Base-by-base conservation (phyloP, 176 grass and related monocot species). In the Cenchrus fungigraminus region DNA sequence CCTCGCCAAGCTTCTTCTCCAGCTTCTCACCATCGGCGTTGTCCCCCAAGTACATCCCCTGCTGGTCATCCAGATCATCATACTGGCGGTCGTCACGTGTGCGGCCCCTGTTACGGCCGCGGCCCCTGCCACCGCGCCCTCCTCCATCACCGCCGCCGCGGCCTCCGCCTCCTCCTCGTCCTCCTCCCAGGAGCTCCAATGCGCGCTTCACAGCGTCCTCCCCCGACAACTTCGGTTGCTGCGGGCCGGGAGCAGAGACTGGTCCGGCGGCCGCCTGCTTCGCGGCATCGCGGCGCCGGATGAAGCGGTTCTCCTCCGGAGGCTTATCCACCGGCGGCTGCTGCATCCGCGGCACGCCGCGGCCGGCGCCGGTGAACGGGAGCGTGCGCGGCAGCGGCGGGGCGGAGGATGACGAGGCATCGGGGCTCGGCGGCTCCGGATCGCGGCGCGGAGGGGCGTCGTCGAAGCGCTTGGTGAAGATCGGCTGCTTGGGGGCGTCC, bases 161-260 rank as follows among this genome's bases (percentile, higher is more conserved):
- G 46, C 69, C 4, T 37, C 86, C 92, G 2, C 85, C 89, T 8
- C 9, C 59, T 9, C 59, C 14, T 12, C 63, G 81, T 6, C 86
- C 95, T 1, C 83, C 89, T 25, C 87, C 84, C 43, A 98, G 85
- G 2, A 95, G 73, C 81, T 92, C 96, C 77, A 91, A 31, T 9
- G 96, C 91, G 22, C 79, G 88, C 75, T 73, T 94, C 63, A 87
- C 83, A 13, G 89, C 91, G 12, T 95, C 97, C 88, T 94, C 74
- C 0, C 64, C 20, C 17, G 71, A 78, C 29, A 95, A 9, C 79
- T 66, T 92, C 9, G 84, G 58, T 68, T 76, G 65, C 9, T 68
- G 29, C 17, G 17, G 65, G 22, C 79, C 15, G 10, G 79, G 65
- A 28, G 62, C 47, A 29, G 82, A 50, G 11, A 76, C 44, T 6